Base-by-base conservation (phyloP, 1,139 yeast genomes). In the Wickerhamomyces sp. region DNA sequence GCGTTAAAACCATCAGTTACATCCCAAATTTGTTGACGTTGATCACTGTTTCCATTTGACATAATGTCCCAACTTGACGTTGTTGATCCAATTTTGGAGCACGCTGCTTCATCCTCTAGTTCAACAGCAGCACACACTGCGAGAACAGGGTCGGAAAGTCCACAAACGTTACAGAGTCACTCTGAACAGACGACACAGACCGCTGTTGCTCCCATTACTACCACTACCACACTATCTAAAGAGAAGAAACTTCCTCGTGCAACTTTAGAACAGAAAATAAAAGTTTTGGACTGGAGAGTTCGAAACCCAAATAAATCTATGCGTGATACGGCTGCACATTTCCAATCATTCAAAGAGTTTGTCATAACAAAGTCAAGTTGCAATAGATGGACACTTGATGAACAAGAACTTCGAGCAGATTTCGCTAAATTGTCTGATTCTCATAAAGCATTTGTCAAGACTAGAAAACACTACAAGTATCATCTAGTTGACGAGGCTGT, bases 311-410 rank as follows among this genome's bases (percentile, higher is more conserved):
- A 52, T 13, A 51, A 48, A 35, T 51, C 58, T 4, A 65, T 60
- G 33, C 54, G 55, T 24, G 44, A 40, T 20, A 58, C 65, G 0
- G 62, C 59, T 5, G 35, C 38, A 6, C 52, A 54, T 40, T 62
- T 62, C 43, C 41, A 46, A n/a, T 19, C 22, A 3, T 20, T 47
- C 28, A 49, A 47, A 4, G 45, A 47, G 19, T 62, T 62, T 36
- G 41, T 57, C 4, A 52, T 62, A 6, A 55, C 66, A 1, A 57
- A 54, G 38, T 55, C 65, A 3, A 56, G 61, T 9, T 45, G 60
- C 36, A 58, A 57, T 38, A 47, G 65, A 38, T 62, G 68, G 68
- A 45, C 58, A 4, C 43, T 54, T 26, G 52, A 49, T 14, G 62
- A 57, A 40, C 33, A 37, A 12, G 35, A 49, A 36, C 38, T 60